These are phyloP conservation scores for Carex littledalei DNA, from an alignment of 176 grass and related monocot species.

Conservation along the genomic window DNA sequence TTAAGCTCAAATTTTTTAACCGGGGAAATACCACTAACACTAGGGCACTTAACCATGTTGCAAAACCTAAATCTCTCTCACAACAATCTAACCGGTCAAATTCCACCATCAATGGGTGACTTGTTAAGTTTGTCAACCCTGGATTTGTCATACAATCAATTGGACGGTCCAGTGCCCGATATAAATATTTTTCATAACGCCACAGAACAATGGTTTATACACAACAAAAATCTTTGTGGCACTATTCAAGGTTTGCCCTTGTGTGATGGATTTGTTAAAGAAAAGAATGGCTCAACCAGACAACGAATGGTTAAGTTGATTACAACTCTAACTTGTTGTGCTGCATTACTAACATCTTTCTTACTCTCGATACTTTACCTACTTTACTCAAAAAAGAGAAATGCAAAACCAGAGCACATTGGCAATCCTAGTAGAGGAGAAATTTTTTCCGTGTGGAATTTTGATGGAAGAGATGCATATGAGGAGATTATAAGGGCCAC, in stretches of 20 bases:
- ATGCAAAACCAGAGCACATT: neutral
- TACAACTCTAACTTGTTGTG: neutral
- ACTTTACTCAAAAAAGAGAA: neutral
- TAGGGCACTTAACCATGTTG: no score
- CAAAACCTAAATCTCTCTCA: no score
- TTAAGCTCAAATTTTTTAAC: conserved; percentile 25
- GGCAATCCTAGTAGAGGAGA: neutral
- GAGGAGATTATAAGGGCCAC: conserved; percentile 16
- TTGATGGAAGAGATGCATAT: conserved; percentile 11
- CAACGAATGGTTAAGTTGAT: neutral
- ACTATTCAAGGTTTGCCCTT: neutral
- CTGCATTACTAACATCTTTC: neutral
- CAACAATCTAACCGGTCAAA: neutral
- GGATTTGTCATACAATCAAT: conserved; percentile 35
- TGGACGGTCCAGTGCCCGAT: conserved; percentile 23
- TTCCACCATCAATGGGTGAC: conserved; percentile 4
- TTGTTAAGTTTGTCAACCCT: conserved; percentile 26
- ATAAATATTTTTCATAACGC: neutral
- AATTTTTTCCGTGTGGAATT: conserved; percentile 18
- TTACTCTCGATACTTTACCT: neutral
- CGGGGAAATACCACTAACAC: neutral
- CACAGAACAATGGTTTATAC: conserved; percentile 1
- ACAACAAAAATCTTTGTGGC: neutral
- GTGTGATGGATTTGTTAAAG: neutral
- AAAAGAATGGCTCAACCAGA: neutral